Percentiles rank a stretch among this genome's conserved stretches.
These are phyloP conservation scores for Tylopilus sp. DNA, from an alignment of 1,284 basidiomycete genomes.

Conservation along the genomic window DNA sequence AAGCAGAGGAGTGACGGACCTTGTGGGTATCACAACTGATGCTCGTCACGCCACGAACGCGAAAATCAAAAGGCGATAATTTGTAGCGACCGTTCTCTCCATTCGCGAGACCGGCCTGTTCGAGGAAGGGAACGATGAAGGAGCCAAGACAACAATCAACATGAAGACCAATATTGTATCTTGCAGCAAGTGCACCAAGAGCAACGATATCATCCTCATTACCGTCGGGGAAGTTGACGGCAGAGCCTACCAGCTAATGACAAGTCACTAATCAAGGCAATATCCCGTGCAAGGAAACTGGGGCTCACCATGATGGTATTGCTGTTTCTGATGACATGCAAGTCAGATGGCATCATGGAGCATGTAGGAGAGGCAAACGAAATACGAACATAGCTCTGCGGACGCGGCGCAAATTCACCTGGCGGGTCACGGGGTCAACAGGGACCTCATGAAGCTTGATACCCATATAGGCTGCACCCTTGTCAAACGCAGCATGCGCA, in stretches of 20 bases:
- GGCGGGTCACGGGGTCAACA: conserved; percentile 85
- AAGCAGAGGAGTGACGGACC: conserved; percentile 52
- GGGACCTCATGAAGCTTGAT: conserved; percentile 93
- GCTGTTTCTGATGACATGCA: conserved; percentile 62
- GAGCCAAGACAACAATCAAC: conserved; percentile 95
- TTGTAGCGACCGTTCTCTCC: conserved; percentile 65
- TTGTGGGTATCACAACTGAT: conserved; percentile 96
- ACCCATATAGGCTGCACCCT: conserved; percentile 91
- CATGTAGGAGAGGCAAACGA: neutral
- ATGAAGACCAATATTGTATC: conserved; percentile 88
- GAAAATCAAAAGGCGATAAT: conserved; percentile 84
- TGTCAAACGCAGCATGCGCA: conserved; percentile 96
- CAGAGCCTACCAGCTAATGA: conserved; percentile 86
- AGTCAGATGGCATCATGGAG: neutral
- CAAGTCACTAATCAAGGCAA: neutral
- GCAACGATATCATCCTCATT: conserved; percentile 90
- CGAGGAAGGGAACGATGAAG: conserved; percentile 93
- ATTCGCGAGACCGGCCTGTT: conserved; percentile 63
- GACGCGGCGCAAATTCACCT: conserved; percentile 84
- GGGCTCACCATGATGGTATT: conserved; percentile 82
- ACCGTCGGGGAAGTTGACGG: conserved; percentile 94
- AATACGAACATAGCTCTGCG: conserved; percentile 84
- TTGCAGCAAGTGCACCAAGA: conserved; percentile 82
- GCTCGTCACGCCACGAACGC: conserved; percentile 89
- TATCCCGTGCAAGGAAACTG: neutral